A percentile compares a stretch with the other conserved stretches of the same genome.
Evolutionary conservation across 805 yeast genomes (phyloP).

Genomic region (Starmerella cellae): DNA sequence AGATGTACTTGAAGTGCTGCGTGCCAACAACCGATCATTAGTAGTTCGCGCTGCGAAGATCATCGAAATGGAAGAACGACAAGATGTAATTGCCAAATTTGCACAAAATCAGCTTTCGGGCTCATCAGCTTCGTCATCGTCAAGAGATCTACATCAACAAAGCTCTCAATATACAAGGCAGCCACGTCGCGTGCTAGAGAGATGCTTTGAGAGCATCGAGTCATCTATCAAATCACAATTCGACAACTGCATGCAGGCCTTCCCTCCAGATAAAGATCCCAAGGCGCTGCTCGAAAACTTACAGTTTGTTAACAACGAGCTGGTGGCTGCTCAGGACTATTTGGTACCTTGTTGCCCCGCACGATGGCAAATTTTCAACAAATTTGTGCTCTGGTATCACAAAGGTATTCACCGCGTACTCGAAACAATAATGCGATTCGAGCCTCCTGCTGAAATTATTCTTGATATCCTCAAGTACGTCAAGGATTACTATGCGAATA

Average conservation of each 20-base stretch:
- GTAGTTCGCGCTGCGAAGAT: conserved; percentile 63
- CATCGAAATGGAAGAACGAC: conserved; percentile 65
- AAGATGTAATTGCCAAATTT: conserved; percentile 47
- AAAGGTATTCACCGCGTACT: conserved; percentile 49
- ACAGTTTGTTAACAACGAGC: conserved; percentile 74
- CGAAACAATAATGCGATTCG: conserved; percentile 45
- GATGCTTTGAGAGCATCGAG: conserved; percentile 47
- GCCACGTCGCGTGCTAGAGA: conserved; percentile 36
- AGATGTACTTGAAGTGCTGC: conserved; percentile 57
- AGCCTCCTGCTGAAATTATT: conserved; percentile 69
- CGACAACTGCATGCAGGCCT: conserved; percentile 46
- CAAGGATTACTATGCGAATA: conserved; percentile 44
- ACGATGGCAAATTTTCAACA: conserved; percentile 58
- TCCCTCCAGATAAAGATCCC: conserved; percentile 33
- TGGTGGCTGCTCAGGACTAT: conserved; percentile 49
- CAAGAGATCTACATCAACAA: not conserved
- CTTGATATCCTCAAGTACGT: conserved; percentile 67
- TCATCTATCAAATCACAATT: conserved; percentile 55
- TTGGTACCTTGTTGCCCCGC: conserved; percentile 50
- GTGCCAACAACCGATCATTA: conserved; percentile 52
- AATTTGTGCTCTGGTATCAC: conserved; percentile 54
- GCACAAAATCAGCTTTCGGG: conserved; percentile 24
- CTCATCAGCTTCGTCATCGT: not conserved
- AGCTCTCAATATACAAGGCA: not conserved
- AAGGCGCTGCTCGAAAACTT: conserved; percentile 55